A percentile compares a stretch with the other conserved stretches of the same genome.
phyloP scores from a whole-genome alignment of 768 basidiomycete species.

The Asterophora lycoperdoides region DNA sequence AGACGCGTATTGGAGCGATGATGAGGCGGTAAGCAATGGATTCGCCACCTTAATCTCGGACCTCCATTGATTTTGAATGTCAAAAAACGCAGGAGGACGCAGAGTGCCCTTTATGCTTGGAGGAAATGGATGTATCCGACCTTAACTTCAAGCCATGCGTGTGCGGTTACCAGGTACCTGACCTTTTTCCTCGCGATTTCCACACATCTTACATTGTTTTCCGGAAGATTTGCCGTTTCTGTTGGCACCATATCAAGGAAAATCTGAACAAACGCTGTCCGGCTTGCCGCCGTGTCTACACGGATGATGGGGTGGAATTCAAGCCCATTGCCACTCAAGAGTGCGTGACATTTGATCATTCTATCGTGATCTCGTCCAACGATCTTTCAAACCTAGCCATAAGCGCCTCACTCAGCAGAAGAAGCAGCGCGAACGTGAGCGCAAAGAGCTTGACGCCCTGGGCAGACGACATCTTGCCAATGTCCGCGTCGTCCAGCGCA shows the following conservation, averaged over 20 bases:
- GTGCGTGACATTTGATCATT: constrained; percentile 46
- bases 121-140: constrained; percentile 99
- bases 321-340: constrained; percentile 94
- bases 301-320: constrained; percentile 90
- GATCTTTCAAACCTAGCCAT: constrained; percentile 48
- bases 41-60: constrained; percentile 7
- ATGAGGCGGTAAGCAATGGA: constrained; percentile 62
- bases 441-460: constrained; percentile 87
- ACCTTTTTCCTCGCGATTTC: constrained; percentile 3
- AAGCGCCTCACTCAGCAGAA: constrained; percentile 95
- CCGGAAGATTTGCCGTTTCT: constrained; percentile 94
- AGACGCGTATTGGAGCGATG: constrained; percentile 97
- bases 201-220: constrained; percentile 9
- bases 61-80: constrained; percentile 13
- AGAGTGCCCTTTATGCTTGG: constrained; percentile 96
- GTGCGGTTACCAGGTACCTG: constrained; percentile 89
- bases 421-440: constrained; percentile 89
- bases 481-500: constrained; percentile 94
- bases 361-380: constrained; percentile 10
- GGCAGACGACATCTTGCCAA: constrained; percentile 85
- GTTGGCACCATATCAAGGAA: constrained; percentile 97
- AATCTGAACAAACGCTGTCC: constrained; percentile 96
- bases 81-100: constrained; percentile 75
- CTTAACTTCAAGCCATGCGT: constrained; percentile 99
- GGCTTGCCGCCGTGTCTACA: constrained; percentile 90